Evolutionary conservation across 768 basidiomycete species (phyloP).

Genomic region (Naganishia friedmannii): DNA sequence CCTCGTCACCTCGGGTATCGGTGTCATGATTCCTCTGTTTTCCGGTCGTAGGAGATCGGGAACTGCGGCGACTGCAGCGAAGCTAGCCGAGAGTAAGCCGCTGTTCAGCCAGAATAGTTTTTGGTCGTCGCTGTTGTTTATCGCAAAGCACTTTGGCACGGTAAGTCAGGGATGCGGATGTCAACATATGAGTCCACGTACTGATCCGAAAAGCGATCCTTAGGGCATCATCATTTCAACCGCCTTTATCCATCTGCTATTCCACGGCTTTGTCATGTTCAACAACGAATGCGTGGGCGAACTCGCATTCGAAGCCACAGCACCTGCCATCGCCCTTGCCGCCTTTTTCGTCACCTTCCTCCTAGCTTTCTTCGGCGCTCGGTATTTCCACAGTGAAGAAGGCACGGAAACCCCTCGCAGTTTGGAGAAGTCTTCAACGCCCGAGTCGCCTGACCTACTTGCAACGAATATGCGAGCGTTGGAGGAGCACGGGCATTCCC

Average conservation of each 20-base stretch:
- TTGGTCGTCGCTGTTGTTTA: constrained; percentile 42
- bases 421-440: constrained; percentile 30
- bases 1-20: constrained; percentile 40
- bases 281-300: constrained; percentile 49
- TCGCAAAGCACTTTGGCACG: constrained; percentile 48
- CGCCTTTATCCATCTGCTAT: constrained; percentile 51
- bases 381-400: constrained; percentile 22
- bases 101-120: constrained; percentile 29
- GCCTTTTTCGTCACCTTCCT: constrained; percentile 46
- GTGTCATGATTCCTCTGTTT: constrained; percentile 42
- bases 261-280: constrained; percentile 53
- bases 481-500: constrained; percentile 18
- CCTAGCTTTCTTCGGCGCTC: constrained; percentile 48
- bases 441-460: constrained; percentile 10
- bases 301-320: constrained; percentile 49
- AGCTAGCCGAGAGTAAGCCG: constrained; percentile 10
- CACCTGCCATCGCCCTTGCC: constrained; percentile 50
- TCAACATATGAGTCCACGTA: not conserved
- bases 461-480: constrained; percentile 19
- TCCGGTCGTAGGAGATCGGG: constrained; percentile 31
- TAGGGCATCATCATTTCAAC: constrained; percentile 50
- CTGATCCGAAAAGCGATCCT: not conserved
- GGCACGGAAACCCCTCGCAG: constrained; percentile 4
- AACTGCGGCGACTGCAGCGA: constrained; percentile 4
- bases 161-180: not conserved